Conservation (phyloP, 768 basidiomycete genomes). For the Pholiota conissans region DNA sequence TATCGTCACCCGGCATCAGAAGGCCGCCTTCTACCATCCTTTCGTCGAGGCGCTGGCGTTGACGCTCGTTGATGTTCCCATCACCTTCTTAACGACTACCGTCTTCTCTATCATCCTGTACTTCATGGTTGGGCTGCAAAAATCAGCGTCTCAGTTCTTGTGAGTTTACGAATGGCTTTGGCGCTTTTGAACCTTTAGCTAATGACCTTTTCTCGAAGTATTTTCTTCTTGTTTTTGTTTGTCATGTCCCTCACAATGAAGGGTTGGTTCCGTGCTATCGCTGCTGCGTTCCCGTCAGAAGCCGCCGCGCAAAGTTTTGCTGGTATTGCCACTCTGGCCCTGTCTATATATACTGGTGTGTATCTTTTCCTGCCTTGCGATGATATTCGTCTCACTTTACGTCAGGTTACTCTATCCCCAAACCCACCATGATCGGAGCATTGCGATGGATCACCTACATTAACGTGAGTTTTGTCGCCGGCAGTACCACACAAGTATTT, state of each 20-base stretch:
- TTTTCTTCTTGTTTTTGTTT: constrained; percentile 59
- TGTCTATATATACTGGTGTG: constrained; percentile 32
- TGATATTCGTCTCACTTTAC: constrained; percentile 20
- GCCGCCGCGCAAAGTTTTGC: constrained; percentile 66
- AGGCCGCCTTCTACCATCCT: constrained; percentile 56
- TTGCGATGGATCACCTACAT: constrained; percentile 64
- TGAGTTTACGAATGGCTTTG: too few species aligned
- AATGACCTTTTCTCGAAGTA: too few species aligned
- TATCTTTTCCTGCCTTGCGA: neutral
- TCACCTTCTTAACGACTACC: constrained; percentile 43
- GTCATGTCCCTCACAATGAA: constrained; percentile 66
- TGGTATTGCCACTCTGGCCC: constrained; percentile 35
- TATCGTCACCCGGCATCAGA: constrained; percentile 56
- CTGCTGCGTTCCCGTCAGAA: constrained; percentile 58
- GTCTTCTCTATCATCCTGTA: constrained; percentile 55
- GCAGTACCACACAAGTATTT: neutral
- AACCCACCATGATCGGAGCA: constrained; percentile 65
- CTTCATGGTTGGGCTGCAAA: constrained; percentile 61
- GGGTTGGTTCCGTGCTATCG: constrained; percentile 72
- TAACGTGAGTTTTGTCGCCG: constrained; percentile 11
- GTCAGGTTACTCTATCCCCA: constrained; percentile 44
- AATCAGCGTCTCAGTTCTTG: constrained; percentile 60
- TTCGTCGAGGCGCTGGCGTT: constrained; percentile 45
- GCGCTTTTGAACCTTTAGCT: too few species aligned
- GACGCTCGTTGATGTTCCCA: constrained; percentile 61